phyloP scores from a whole-genome alignment of 2,329 filamentous ascomycete genomes.

The Paecilomyces fulvus region DNA sequence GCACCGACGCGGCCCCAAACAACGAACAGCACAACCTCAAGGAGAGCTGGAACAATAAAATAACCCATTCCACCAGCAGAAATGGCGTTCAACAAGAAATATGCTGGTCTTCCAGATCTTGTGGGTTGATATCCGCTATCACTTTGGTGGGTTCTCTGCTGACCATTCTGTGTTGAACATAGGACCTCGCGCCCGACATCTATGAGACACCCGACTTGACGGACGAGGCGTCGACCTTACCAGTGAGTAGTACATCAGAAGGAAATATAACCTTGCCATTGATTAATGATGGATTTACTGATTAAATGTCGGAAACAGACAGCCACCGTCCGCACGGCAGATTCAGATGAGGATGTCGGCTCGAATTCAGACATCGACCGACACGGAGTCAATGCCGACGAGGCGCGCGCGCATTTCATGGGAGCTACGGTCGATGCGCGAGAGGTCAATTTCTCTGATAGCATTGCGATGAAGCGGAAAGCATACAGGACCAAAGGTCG shows the following conservation, averaged over 20 bases:
- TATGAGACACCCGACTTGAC: conserved; percentile 94
- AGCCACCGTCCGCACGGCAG: conserved; percentile 48
- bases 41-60: neutral
- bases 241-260: conserved; percentile 47
- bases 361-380: conserved; percentile 59
- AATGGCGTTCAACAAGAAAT: conserved; percentile 74
- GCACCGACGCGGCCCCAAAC: neutral
- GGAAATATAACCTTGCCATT: no score
- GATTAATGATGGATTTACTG: conserved; percentile 1
- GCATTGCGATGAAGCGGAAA: conserved; percentile 71
- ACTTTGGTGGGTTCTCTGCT: neutral
- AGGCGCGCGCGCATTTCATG: conserved; percentile 72
- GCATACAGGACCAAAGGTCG: conserved; percentile 71
- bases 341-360: conserved; percentile 48
- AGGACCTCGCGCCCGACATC: conserved; percentile 89
- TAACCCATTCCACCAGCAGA: conserved; percentile 1
- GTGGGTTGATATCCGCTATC: conserved; percentile 35
- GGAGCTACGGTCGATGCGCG: conserved; percentile 66
- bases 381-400: conserved; percentile 64
- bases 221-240: conserved; percentile 79
- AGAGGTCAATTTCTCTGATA: conserved; percentile 81
- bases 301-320: conserved; percentile 43
- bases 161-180: conserved; percentile 4
- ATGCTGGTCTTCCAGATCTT: conserved; percentile 70
- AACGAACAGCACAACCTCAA: neutral